Base-by-base conservation (phyloP, 768 basidiomycete species). In the Tulasnella sp. region DNA sequence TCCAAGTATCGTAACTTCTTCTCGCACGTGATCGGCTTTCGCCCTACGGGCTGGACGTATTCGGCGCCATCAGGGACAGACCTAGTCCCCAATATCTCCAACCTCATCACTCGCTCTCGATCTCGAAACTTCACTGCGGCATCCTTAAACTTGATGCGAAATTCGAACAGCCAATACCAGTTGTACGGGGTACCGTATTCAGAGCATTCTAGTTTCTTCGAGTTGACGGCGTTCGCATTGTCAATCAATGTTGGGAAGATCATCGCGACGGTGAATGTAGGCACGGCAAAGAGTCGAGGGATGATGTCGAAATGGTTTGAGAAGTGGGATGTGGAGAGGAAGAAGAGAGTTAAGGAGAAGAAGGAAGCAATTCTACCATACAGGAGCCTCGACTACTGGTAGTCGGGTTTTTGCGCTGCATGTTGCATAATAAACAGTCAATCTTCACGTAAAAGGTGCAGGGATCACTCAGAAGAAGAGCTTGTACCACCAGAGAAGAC, bases 31-130 rank as follows among this genome's bases (percentile, higher is more conserved):
- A 76, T 96, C 11, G 94, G 86, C 0, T 87, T 98, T 65, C 74
- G 94, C 60, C 96, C 96, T 0, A 98, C 96, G 0, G 96, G 96
- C 34, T 98, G 95, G 95, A 88, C 90, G 82, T 96, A 80, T 65
- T 76, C 82, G 1, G 82, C 80, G 21, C 79, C 86, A 1, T 73
- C 79, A 0, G 85, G 87, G 1, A 80, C 77, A 29, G 77, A 85
- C 64, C 76, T 77, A 50, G 68, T 78, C 2, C 84, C 86, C 0
- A 76, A 84, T 23, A 77, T 97, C 26, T 69, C 82, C 2, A 75
- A 79, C 4, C 79, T 95, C 61, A 80, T 99, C 27, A 73, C 82
- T 3, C 76, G 76, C 3, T 77, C 84, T 47, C 84, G 87, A 63
- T 75, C 79, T 56, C 77, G 78, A 62, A 74, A 77, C 17, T 98